Evolutionary conservation across 2,329 filamentous ascomycete genomes (phyloP).

Genomic region (Aspergillus pseudonomiae): DNA sequence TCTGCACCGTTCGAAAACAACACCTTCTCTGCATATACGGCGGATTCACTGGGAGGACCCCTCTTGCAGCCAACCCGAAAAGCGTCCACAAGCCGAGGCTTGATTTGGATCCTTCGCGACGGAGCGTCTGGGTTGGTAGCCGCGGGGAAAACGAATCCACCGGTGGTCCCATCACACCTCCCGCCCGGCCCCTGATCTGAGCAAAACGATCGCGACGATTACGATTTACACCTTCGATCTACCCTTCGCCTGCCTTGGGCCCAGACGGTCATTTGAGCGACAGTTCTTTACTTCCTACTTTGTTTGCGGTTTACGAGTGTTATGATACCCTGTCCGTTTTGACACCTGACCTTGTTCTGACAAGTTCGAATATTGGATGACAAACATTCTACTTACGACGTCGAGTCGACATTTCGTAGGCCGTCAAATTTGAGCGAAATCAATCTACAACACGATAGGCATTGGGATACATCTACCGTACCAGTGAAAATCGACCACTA

Average conservation of each 20-base stretch:
- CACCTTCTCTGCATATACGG: neutral
- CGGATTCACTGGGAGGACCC: neutral
- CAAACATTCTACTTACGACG: neutral
- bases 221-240: neutral
- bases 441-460: neutral
- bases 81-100: neutral
- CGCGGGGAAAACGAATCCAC: conserved; percentile 18
- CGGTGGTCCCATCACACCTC: conserved; percentile 7
- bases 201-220: conserved; percentile 6
- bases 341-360: conserved; percentile 13
- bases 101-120: conserved; percentile 10
- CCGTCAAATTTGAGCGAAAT: neutral
- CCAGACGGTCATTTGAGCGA: neutral
- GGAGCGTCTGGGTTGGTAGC: conserved; percentile 11
- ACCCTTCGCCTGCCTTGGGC: neutral
- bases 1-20: neutral
- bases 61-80: neutral
- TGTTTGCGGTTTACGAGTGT: conserved; percentile 12
- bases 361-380: conserved; percentile 4
- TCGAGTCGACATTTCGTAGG: neutral
- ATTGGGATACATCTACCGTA: conserved; percentile 1
- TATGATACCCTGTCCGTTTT: conserved; percentile 20
- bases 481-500: conserved; percentile 12
- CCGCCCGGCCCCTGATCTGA: conserved; percentile 17
- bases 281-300: neutral